Conservation (phyloP, 2,329 filamentous ascomycete species). For the Ilyonectria mors-panacis region DNA sequence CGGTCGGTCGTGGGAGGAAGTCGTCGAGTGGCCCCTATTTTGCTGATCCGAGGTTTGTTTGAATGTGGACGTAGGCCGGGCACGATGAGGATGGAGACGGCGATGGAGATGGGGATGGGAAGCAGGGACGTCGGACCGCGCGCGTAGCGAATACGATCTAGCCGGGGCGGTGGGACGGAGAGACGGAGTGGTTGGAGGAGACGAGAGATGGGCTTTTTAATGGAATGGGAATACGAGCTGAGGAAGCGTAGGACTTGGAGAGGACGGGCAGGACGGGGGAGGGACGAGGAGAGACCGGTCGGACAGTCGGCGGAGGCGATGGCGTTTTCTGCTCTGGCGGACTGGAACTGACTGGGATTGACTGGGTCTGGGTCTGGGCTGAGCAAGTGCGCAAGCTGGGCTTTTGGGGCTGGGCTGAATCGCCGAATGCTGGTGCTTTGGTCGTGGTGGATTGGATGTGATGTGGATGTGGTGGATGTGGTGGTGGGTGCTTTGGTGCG, state of each 20-base stretch:
- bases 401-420: constrained; percentile 17
- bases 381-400: constrained; percentile 12
- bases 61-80: not conserved
- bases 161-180: constrained; percentile 48
- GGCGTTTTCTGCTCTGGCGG: constrained; percentile 12
- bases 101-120: constrained; percentile 24
- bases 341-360: not conserved
- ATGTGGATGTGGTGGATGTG: constrained; percentile 4
- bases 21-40: constrained; percentile 34
- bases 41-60: constrained; percentile 19
- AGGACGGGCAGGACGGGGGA: constrained; percentile 21
- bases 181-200: constrained; percentile 44
- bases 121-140: constrained; percentile 34
- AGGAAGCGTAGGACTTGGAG: constrained; percentile 34
- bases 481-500: constrained; percentile 1
- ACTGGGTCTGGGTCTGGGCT: not conserved
- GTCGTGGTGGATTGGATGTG: constrained; percentile 3
- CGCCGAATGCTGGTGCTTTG: constrained; percentile 1
- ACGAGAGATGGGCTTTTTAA: constrained; percentile 41
- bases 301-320: constrained; percentile 6
- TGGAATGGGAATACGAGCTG: constrained; percentile 50
- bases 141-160: constrained; percentile 41
- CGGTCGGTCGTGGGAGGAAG: constrained; percentile 19
- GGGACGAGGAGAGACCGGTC: constrained; percentile 13
- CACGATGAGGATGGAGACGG: constrained; percentile 24